Evolutionary conservation across 805 yeast genomes (phyloP), one percentile per base, ranked within the genome.

Genomic region (Wickerhamiella dianesei): DNA sequence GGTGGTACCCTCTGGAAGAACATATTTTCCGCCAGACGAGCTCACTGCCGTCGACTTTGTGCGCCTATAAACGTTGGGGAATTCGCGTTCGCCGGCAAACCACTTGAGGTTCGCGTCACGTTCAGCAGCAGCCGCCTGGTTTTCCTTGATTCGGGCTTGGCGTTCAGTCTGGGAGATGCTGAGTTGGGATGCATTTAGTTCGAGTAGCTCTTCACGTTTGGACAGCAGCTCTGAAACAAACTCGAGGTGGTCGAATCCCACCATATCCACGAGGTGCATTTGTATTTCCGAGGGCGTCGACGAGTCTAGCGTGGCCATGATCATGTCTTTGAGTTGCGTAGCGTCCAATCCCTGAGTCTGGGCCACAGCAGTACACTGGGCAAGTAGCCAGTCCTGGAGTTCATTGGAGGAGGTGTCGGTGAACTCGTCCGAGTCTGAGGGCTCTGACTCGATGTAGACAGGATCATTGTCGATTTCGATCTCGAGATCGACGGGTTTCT

Each of bases 231-330:
- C 73, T 1, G 86, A 72, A 8, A 88, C 82, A 44, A 88, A 63
- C 46, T 86, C 96, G 50, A 92, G 73, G 58, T 85, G 82, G 21
- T 86, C 95, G 55, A 78, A 82, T 0, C 98, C 98, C 1, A 92
- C 62, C 5, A 84, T 69, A 60, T 87, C 96, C 50, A 85, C 77
- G 39, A 92, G 64, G 4, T 75, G 66, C 4, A 83, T 77, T 57
- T 88, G 95, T 12, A 83, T 57, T 36, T 74, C 77, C 35, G 75
- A 82, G 39, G 77, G 64, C 5, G 64, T 53, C 0, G 68, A 56
- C 2, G 58, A 54, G 2, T 75, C 54, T 39, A 56, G 40, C 2
- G 40, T n/a, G 18, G 35, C 42, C 8, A 47, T 3, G 13, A 51
- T 35, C 21, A 50, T 41, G 3, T 40, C 37, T 8, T 37, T 43